Evolutionary conservation across 2,329 filamentous ascomycete species (phyloP), one percentile per base, ranked within the genome.

Genomic region (Diaporthe helianthi): DNA sequence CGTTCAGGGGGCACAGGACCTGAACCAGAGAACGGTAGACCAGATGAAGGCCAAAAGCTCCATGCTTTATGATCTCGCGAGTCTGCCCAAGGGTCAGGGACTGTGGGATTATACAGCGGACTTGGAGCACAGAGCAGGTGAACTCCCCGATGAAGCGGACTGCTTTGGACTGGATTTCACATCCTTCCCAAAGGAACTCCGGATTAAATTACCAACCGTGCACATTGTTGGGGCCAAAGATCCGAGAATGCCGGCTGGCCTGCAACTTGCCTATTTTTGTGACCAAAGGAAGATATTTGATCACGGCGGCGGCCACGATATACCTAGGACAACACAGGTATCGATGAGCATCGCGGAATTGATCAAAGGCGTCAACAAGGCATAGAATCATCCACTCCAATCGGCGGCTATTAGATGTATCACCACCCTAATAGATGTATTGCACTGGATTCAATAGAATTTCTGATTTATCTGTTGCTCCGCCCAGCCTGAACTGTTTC

Each of bases 231-330:
- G 80, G 2, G 73, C 72, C 6, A 79, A 79, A 65, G 80, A 81
- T 69, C 80, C 80, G 6, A 73, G 78, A 55, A 79, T 76, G 74
- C 78, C 80, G 12, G 72, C 76, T 3, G 76, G 76, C 53, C 69
- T 80, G 24, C 79, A 81, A 75, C 72, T 81, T 61, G 79, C 79
- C 9, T 72, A 77, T 38, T 76, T 80, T 46, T 80, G 79, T 61
- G 72, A 76, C 17, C 70, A 76, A 17, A 71, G 75, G 22, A 74
- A 70, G 26, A 73, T 76, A 72, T 81, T 77, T 70, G 79, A 81
- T 61, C 79, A 80, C 52, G 74, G 76, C 3, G 79, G 79, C 5
- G 79, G 79, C 0, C 79, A 81, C 69, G 79, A 81, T 41, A 79
- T 81, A 24, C 79, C 79, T n/a, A 72, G 79, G 69, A 75, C 76